A percentile compares a stretch with the other conserved stretches of the same genome.
Evolutionary conservation across 1,284 basidiomycete species (phyloP).

Genomic region (Phellinidium pouzarii): DNA sequence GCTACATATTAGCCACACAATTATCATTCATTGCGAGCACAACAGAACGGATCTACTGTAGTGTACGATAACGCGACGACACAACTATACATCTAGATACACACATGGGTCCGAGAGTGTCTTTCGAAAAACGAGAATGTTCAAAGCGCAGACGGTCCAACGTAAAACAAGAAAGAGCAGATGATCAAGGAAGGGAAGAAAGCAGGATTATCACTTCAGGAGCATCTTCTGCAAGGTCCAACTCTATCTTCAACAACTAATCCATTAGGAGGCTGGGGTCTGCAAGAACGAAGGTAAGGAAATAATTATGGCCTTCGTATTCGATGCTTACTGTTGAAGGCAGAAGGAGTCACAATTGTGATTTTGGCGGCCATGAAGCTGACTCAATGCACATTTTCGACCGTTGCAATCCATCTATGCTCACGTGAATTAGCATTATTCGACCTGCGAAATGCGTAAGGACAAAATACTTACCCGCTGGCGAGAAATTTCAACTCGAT

Average conservation of each 20-base stretch:
- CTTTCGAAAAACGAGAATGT: neutral
- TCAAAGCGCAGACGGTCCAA: too few species aligned
- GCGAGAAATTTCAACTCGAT: slow-evolving; percentile 29
- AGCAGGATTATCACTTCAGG: neutral
- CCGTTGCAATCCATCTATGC: slow-evolving; percentile 41
- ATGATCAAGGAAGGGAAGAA: neutral
- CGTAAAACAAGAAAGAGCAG: neutral
- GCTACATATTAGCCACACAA: too few species aligned
- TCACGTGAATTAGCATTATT: neutral
- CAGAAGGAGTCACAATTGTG: slow-evolving; percentile 37
- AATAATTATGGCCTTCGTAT: neutral
- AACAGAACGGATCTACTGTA: too few species aligned
- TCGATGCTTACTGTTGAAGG: slow-evolving; percentile 29
- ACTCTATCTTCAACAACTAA: slow-evolving; percentile 12
- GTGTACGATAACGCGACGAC: too few species aligned
- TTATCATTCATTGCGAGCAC: too few species aligned
- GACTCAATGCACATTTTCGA: slow-evolving; percentile 33
- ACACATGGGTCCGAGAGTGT: neutral
- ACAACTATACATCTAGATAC: too few species aligned
- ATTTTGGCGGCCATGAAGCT: slow-evolving; percentile 26
- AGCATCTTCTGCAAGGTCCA: slow-evolving; percentile 3
- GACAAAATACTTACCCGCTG: slow-evolving; percentile 30
- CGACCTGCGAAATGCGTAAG: neutral
- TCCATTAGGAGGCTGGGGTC: slow-evolving; percentile 9
- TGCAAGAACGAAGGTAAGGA: slow-evolving; percentile 5